These are phyloP conservation scores for Castanopsis chinensis DNA, from an alignment of 306 rosid genomes.

Conservation along the genomic window DNA sequence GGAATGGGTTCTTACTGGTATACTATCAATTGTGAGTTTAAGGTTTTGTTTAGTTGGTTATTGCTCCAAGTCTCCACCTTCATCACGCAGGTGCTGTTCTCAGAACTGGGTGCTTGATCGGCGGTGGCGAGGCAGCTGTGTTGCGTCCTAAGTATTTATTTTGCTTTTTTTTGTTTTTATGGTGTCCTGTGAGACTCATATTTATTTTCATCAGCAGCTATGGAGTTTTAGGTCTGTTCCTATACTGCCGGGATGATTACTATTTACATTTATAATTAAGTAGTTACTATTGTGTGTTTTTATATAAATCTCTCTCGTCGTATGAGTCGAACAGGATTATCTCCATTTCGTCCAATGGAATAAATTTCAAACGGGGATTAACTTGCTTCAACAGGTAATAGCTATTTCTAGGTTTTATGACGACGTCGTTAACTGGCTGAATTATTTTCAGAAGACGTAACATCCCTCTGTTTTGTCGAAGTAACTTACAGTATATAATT, in stretches of 20 bases:
- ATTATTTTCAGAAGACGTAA: no score
- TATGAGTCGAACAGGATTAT: no score
- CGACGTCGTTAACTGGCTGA: no score
- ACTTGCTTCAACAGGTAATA: no score
- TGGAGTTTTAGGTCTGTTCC: constrained; percentile 10
- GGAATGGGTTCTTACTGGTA: constrained; percentile 21
- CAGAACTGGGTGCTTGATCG: constrained; percentile 78
- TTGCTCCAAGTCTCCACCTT: constrained; percentile 32
- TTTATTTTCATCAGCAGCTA: constrained; percentile 2
- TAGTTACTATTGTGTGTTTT: no score
- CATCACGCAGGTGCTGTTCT: constrained; percentile 23
- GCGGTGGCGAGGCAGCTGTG: constrained; percentile 38
- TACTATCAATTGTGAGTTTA: not conserved
- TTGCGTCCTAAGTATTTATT: not conserved
- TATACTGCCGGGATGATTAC: not conserved
- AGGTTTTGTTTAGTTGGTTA: not conserved
- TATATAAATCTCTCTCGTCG: no score
- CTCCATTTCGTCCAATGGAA: no score
- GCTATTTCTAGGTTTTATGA: no score
- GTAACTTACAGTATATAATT: no score
- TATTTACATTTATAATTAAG: not conserved
- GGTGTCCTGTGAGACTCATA: not conserved
- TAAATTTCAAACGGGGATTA: no score
- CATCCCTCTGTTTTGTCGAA: no score
- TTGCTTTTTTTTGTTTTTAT: not conserved